These are phyloP conservation scores for Fusarium odoratissimum DNA, from an alignment of 2,329 filamentous ascomycete genomes.

Conservation along the genomic window DNA sequence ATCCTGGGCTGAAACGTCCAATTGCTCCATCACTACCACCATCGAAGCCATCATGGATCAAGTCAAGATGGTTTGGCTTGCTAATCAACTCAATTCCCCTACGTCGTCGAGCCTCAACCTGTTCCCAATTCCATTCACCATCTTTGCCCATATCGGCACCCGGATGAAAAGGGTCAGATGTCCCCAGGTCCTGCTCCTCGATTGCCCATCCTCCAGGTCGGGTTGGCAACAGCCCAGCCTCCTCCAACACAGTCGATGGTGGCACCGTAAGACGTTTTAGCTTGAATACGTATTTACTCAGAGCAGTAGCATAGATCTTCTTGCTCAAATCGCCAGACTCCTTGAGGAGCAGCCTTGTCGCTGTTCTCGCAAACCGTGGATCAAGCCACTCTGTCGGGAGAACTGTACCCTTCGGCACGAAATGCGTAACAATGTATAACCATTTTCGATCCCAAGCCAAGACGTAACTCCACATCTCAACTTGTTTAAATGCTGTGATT, in stretches of 20 bases:
- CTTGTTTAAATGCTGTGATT: neutral
- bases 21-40: neutral
- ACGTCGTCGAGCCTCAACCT: neutral
- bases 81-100: neutral
- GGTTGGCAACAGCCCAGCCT: neutral
- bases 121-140: neutral
- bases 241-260: neutral
- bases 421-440: conserved; percentile 6
- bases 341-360: fast-evolving
- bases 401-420: neutral
- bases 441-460: conserved; percentile 15
- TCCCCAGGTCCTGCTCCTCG: neutral
- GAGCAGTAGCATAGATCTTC: neutral
- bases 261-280: neutral
- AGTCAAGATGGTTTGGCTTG: neutral
- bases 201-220: conserved; percentile 3
- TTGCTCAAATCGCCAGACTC: neutral
- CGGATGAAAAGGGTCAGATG: too few species aligned
- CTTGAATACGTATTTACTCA: conserved; percentile 12
- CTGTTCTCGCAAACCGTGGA: neutral
- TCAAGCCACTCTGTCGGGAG: neutral
- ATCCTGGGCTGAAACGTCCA: neutral
- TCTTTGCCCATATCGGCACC: fast-evolving
- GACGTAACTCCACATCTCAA: conserved; percentile 10
- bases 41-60: neutral